phyloP scores from a whole-genome alignment of 1,284 basidiomycete genomes.

The Tilletia setariae region DNA sequence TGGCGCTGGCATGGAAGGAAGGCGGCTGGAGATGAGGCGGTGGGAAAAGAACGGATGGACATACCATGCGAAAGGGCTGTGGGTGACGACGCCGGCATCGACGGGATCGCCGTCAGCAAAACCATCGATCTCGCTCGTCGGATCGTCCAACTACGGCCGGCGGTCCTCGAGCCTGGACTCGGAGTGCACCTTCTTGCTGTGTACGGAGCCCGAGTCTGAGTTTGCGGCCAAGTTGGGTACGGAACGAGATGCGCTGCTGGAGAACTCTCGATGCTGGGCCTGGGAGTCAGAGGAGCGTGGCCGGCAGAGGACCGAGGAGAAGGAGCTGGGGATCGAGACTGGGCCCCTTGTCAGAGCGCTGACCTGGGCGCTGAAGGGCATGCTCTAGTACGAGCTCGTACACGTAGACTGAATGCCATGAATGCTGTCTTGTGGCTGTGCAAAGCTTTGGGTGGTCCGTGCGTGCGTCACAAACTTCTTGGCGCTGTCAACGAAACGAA shows the following conservation, averaged over 20 bases:
- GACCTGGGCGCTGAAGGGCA: constrained; percentile 41
- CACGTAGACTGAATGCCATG: too few species aligned
- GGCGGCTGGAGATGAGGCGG: constrained; percentile 68
- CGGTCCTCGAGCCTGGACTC: constrained; percentile 86
- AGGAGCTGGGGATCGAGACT: constrained; percentile 60
- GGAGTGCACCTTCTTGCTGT: constrained; percentile 83
- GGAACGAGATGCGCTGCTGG: constrained; percentile 56
- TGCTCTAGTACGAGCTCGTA: too few species aligned
- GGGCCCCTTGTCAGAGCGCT: constrained; percentile 38
- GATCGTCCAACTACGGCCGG: constrained; percentile 91
- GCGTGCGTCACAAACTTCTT: too few species aligned
- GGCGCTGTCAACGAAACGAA: too few species aligned
- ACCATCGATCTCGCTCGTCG: constrained; percentile 77
- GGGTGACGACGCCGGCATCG: constrained; percentile 64
- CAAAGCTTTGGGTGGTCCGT: too few species aligned
- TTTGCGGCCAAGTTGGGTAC: constrained; percentile 52
- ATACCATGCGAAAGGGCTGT: constrained; percentile 95
- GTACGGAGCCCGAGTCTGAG: constrained; percentile 57
- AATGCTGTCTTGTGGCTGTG: too few species aligned
- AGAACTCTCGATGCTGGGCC: constrained; percentile 47
- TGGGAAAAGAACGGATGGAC: constrained; percentile 93
- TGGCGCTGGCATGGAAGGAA: constrained; percentile 14
- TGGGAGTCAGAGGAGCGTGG: constrained; percentile 57
- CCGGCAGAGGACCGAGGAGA: constrained; percentile 60
- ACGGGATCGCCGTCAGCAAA: constrained; percentile 55